A percentile compares a stretch with the other conserved stretches of the same genome.
phyloP scores from a whole-genome alignment of 257 asterid genomes.

The Forsythia suspensa region DNA sequence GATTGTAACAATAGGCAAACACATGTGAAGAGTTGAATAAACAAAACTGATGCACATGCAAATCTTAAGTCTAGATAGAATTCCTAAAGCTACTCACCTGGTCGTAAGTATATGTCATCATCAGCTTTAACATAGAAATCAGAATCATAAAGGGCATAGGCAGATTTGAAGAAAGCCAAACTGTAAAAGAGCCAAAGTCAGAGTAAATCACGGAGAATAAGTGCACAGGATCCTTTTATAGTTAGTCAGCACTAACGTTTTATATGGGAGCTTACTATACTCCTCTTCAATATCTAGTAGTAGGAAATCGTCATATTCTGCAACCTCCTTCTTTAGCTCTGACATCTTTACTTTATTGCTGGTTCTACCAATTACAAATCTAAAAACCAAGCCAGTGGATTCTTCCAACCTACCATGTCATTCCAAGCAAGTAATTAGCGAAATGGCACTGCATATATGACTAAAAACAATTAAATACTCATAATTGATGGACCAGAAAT shows the following conservation, averaged over 20 bases:
- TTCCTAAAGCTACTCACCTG: slow-evolving; percentile 53
- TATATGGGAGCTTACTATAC: slow-evolving; percentile 98
- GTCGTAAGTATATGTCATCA: slow-evolving; percentile 94
- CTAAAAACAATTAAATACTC: background rate
- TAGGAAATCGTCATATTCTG: slow-evolving; percentile 87
- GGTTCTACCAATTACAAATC: slow-evolving; percentile 88
- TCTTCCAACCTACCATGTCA: slow-evolving; percentile 84
- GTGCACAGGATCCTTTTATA: slow-evolving; percentile 19
- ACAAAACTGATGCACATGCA: slow-evolving; percentile 1
- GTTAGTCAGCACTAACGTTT: slow-evolving; percentile 76
- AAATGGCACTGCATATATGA: slow-evolving; percentile 1
- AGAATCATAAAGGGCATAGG: slow-evolving; percentile 84
- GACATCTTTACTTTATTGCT: slow-evolving; percentile 75
- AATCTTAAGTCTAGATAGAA: slow-evolving; percentile 1
- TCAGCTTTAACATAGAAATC: slow-evolving; percentile 98
- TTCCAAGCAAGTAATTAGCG: slow-evolving; percentile 33
- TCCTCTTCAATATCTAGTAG: slow-evolving; percentile 92
- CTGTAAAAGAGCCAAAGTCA: slow-evolving; percentile 48
- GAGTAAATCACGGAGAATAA: slow-evolving; percentile 20
- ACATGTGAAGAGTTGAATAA: slow-evolving; percentile 13
- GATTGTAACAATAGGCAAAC: slow-evolving; percentile 5
- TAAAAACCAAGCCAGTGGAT: slow-evolving; percentile 92
- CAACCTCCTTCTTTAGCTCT: slow-evolving; percentile 75
- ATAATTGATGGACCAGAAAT: background rate
- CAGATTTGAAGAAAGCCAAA: slow-evolving; percentile 94